Evolutionary conservation across 2,329 filamentous ascomycete genomes (phyloP).

Genomic region (Orbilia javanica): DNA sequence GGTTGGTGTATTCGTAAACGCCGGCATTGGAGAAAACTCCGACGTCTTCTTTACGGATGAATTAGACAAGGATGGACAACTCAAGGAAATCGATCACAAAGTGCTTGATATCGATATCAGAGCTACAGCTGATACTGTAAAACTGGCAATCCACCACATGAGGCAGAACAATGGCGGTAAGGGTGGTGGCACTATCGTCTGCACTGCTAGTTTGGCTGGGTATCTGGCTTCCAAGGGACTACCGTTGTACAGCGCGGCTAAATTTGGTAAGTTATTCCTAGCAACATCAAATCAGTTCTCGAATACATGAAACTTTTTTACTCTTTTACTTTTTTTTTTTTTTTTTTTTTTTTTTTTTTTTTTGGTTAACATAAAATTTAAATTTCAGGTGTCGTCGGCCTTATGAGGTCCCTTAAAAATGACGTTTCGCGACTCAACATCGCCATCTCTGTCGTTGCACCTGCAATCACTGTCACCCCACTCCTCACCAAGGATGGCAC

Average conservation of each 20-base stretch:
- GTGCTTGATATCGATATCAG: constrained; percentile 68
- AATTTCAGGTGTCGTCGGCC: constrained; percentile 66
- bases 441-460: constrained; percentile 68
- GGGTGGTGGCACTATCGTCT: constrained; percentile 67
- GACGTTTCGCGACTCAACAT: constrained; percentile 68
- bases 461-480: constrained; percentile 68
- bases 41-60: constrained; percentile 69
- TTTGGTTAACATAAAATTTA: not conserved
- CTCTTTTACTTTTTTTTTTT: too few species aligned
- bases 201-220: constrained; percentile 69
- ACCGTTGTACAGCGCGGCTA: constrained; percentile 69
- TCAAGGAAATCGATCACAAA: constrained; percentile 68
- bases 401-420: constrained; percentile 69
- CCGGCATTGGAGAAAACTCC: constrained; percentile 68
- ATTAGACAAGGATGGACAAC: constrained; percentile 65
- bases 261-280: constrained; percentile 65
- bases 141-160: constrained; percentile 68
- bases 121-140: constrained; percentile 67
- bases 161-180: constrained; percentile 64
- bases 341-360: too few species aligned
- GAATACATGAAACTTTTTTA: not conserved
- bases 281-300: not conserved
- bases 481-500: constrained; percentile 64
- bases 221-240: constrained; percentile 68
- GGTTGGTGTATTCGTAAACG: constrained; percentile 69